Evolutionary conservation across 2,329 filamentous ascomycete species (phyloP), one percentile per base, ranked within the genome.

Genomic region (Leptosphaerulina australis): DNA sequence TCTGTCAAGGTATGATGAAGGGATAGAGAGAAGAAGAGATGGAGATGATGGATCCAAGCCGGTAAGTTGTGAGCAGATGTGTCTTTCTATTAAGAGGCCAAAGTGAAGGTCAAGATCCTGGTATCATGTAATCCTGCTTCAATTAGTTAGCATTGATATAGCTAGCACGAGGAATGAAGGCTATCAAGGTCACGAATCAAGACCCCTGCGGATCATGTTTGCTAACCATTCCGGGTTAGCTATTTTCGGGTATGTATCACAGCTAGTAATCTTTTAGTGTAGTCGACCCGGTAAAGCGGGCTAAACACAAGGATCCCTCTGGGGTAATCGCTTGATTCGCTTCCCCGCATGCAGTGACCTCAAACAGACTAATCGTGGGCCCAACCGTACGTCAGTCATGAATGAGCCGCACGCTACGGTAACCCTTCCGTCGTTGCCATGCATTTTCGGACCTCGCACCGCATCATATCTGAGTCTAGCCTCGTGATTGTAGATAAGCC

Each of bases 61-160:
- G 25, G 41, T 38, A 43, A 30, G 21, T 44, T 33, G 15, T 37
- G 38, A 33, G 33, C 11, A 33, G 26, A 28, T n/a, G 9, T 14
- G 38, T 26, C 26, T 21, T 33, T 26, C 34, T 38, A 38, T 30
- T 43, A 50, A 50, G 30, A 18, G 38, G 22, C 28, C 28, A 21
- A 15, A 15, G 46, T 50, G 46, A 43, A 43, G 46, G 34, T 50
- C 33, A 38, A 43, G 39, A 26, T 31, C 46, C 38, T 38, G 46
- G 39, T 41, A 41, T 41, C 45, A 30, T 25, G 20, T 31, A 41
- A 18, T 10, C 9, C 21, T 28, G 10, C 44, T 40, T 15, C n/a
- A 26, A 28, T 25, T 9, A 28, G 37, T 36, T 48, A 48, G 45
- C 14, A 11, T 28, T 48, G 37, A 35, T 48, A 41, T 21, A 14